phyloP scores from a whole-genome alignment of 108 stramenopile genomes.

The Craspedostauros australis region DNA sequence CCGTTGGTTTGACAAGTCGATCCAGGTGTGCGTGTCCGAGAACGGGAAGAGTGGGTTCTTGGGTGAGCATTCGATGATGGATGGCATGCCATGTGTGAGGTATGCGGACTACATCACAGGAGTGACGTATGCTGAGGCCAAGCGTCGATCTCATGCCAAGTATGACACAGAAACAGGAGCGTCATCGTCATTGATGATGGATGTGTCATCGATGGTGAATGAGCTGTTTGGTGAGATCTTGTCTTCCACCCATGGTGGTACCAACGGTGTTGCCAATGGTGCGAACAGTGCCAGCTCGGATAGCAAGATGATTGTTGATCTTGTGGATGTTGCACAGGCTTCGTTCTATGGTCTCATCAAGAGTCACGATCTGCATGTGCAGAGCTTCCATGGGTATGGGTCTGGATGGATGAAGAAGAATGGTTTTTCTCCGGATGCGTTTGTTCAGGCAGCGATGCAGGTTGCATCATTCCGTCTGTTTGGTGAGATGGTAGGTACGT shows the following conservation, averaged over 20 bases:
- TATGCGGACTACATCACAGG: slow-evolving; percentile 21
- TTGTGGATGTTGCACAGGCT: neutral
- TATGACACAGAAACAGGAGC: slow-evolving; percentile 1
- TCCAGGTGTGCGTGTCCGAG: slow-evolving; percentile 42
- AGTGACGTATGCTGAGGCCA: slow-evolving; percentile 16
- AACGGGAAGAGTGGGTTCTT: slow-evolving; percentile 58
- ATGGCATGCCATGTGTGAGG: slow-evolving; percentile 45
- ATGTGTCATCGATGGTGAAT: no score
- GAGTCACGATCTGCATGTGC: slow-evolving; percentile 19
- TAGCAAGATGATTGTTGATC: neutral
- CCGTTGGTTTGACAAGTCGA: slow-evolving; percentile 66
- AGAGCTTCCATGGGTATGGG: slow-evolving; percentile 38
- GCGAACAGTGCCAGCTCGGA: neutral
- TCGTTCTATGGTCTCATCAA: slow-evolving; percentile 8
- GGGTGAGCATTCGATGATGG: slow-evolving; percentile 67
- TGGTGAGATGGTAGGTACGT: slow-evolving; percentile 59
- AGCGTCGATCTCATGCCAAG: slow-evolving; percentile 1
- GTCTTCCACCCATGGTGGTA: neutral
- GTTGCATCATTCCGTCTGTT: slow-evolving; percentile 67
- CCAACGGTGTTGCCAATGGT: slow-evolving; percentile 8
- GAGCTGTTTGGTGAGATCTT: no score
- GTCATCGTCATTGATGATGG: no score
- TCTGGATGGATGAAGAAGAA: slow-evolving; percentile 36
- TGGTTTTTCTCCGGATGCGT: slow-evolving; percentile 55
- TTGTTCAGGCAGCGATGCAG: slow-evolving; percentile 83